phyloP scores from a whole-genome alignment of 306 rosid species.

The Crataegus laevigata region DNA sequence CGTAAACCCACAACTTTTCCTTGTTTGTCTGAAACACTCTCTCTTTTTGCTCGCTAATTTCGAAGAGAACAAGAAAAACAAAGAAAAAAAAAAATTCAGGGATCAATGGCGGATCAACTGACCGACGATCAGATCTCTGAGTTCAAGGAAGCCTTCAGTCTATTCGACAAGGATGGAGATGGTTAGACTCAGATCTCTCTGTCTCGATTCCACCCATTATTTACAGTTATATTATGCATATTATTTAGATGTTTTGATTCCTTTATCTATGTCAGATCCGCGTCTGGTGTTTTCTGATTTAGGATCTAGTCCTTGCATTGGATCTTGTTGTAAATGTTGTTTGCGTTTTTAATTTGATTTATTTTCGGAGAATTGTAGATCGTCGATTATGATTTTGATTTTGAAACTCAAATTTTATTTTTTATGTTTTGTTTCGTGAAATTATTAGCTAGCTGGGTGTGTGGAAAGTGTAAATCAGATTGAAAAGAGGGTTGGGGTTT shows the following conservation, averaged over 20 bases:
- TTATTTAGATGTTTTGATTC: neutral
- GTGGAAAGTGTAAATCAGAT: neutral
- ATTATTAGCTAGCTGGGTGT: neutral
- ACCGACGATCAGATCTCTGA: constrained; percentile 28
- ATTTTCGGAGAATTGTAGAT: neutral
- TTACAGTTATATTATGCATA: neutral
- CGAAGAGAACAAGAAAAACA: neutral
- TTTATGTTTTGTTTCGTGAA: neutral
- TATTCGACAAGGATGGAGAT: constrained; percentile 28
- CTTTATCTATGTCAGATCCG: neutral
- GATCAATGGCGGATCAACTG: constrained; percentile 22
- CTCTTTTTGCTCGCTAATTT: neutral
- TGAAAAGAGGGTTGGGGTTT: neutral
- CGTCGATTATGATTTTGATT: neutral
- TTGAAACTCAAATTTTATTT: neutral
- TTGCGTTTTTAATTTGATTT: neutral
- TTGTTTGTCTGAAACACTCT: neutral
- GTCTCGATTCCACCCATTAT: neutral
- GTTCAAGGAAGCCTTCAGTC: constrained; percentile 29
- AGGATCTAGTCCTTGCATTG: neutral
- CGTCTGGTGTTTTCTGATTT: neutral
- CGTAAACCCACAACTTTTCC: neutral
- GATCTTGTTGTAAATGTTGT: neutral
- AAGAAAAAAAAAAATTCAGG: neutral
- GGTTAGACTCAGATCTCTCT: constrained; percentile 3